phyloP scores from a whole-genome alignment of 371 early-diverging fungal species.

The Mucor mucedo region DNA sequence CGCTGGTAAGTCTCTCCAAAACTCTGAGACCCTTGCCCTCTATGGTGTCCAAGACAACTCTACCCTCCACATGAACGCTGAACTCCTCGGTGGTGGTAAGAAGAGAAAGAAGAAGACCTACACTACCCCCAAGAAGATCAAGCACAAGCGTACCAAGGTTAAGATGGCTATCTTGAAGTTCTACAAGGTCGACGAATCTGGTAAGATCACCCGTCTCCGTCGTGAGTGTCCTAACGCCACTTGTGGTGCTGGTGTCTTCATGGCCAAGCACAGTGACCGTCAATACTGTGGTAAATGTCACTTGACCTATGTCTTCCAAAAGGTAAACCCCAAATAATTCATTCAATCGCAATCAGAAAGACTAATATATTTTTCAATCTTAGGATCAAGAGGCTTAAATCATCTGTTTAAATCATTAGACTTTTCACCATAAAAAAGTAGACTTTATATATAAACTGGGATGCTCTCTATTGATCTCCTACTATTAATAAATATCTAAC shows the following conservation, averaged over 20 bases:
- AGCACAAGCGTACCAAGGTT: slow-evolving; percentile 97
- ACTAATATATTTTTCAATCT: neutral
- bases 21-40: slow-evolving; percentile 65
- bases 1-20: slow-evolving; percentile 89
- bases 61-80: slow-evolving; percentile 79
- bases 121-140: slow-evolving; percentile 98
- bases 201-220: slow-evolving; percentile 95
- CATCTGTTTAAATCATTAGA: too few species aligned
- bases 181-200: slow-evolving; percentile 95
- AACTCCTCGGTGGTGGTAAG: slow-evolving; percentile 88
- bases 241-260: slow-evolving; percentile 98
- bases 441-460: too few species aligned
- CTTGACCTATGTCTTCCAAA: slow-evolving; percentile 57
- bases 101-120: slow-evolving; percentile 98
- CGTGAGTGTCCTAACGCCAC: slow-evolving; percentile 91
- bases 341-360: too few species aligned
- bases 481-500: too few species aligned
- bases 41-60: slow-evolving; percentile 88
- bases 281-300: slow-evolving; percentile 87
- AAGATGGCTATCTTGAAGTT: slow-evolving; percentile 94
- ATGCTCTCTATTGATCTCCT: too few species aligned
- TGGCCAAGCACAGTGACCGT: slow-evolving; percentile 95
- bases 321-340: slow-evolving; percentile 7
- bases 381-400: slow-evolving; percentile 30
- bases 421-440: too few species aligned